A percentile compares a stretch with the other conserved stretches of the same genome.
phyloP scores from a whole-genome alignment of 352 stramenopile species.

The Aphanomyces astaci region DNA sequence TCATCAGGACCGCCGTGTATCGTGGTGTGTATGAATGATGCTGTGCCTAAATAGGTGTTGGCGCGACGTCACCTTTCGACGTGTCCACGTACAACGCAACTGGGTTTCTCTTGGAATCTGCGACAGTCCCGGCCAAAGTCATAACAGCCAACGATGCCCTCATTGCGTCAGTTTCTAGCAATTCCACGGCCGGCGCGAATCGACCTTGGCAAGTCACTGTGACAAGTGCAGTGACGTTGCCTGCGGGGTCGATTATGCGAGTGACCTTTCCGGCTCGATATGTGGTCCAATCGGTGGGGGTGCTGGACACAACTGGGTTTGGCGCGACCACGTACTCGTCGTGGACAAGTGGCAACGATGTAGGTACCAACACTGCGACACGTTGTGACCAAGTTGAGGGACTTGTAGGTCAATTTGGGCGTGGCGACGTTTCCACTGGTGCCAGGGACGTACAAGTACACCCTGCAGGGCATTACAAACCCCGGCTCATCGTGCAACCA shows the following conservation, averaged over 20 bases:
- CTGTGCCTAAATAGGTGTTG: slow-evolving; percentile 29
- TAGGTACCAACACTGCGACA: too few relatives aligned
- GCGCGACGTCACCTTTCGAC: slow-evolving; percentile 33
- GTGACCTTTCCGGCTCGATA: slow-evolving; percentile 44
- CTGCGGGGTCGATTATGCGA: slow-evolving; percentile 30
- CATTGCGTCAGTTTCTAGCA: slow-evolving; percentile 30
- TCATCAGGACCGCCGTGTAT: background rate
- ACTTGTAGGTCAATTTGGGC: slow-evolving; percentile 25
- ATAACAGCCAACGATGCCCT: slow-evolving; percentile 31
- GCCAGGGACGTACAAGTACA: slow-evolving; percentile 35
- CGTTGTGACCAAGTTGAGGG: background rate
- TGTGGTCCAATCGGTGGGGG: slow-evolving; percentile 26
- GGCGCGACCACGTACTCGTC: slow-evolving; percentile 26
- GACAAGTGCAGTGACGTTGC: slow-evolving; percentile 35
- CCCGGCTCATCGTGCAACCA: slow-evolving; percentile 46
- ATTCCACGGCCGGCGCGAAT: slow-evolving; percentile 29
- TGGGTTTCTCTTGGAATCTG: slow-evolving; percentile 33
- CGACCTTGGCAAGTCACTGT: slow-evolving; percentile 35
- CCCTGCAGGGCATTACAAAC: slow-evolving; percentile 42
- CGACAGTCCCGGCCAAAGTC: slow-evolving; percentile 26
- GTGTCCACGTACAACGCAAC: slow-evolving; percentile 33
- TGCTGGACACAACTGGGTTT: slow-evolving; percentile 31
- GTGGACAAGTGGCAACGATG: slow-evolving; percentile 8
- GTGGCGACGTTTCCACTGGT: slow-evolving; percentile 31
- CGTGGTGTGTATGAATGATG: slow-evolving; percentile 22